Base-by-base conservation (phyloP, 257 asterid species). In the Jasminum sambac region DNA sequence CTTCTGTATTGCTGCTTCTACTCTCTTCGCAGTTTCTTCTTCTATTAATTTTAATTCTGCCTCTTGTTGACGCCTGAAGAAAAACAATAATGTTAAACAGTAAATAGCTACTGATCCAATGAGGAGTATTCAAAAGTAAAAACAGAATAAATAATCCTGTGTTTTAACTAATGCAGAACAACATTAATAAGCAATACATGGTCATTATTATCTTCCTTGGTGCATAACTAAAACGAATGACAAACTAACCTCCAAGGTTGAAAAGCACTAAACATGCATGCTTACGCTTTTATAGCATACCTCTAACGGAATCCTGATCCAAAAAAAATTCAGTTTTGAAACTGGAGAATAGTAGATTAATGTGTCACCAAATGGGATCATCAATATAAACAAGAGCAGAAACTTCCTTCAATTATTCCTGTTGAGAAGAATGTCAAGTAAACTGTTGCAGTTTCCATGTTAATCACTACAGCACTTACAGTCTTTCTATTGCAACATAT, bases 221-320 rank as follows among this genome's bases (percentile, higher is more conserved):
- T 71, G 68, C 77, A 79, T 66, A 82, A 79, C 92, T 77, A 80
- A 79, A 88, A 83, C 72, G 76, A 84, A 89, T 62, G 86, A 86
- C 87, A 84, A 64, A 94, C 95, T 89, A 85, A 95, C 95, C 98
- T 91, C 87, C 95, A 77, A 82, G 90, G 80, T 77, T 88, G 84
- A 81, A 84, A 84, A 83, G 90, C 85, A 82, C 78, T 81, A 88
- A 88, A 84, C 70, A 88, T 67, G 76, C 83, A 87, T 82, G 95
- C 85, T 82, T 82, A 86, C 76, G 89, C 93, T 83, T 90, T 86
- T 82, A 81, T 86, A 84, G 96, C 99, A 88, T 85, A 87, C 93
- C 97, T 88, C 93, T 91, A 94, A 84, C 92, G 72, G 96, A 88
- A 78, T 87, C 95, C 91, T 83, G 96, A 79, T 85, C 92, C 95